Evolutionary conservation across 352 stramenopile genomes (phyloP), one percentile per base, ranked within the genome.

Genomic region (Globisporangium camurandrum): DNA sequence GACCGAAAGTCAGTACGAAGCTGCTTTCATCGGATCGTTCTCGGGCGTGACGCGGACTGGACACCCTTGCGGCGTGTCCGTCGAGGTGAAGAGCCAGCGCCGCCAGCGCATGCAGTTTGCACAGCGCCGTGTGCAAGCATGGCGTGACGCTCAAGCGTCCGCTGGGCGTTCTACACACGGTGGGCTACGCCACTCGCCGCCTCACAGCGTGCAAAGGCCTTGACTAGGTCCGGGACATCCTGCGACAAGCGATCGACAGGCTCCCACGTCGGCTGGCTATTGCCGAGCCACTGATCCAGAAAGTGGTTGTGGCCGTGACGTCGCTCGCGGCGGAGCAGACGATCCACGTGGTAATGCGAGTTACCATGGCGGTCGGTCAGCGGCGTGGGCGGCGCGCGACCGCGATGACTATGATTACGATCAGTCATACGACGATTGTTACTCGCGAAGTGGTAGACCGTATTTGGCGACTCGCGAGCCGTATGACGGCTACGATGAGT

Each of bases 101-200:
- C 56, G 6, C 46, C 56, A 10, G 56, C 49, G 19, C 60, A 52
- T 17, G 51, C 52, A 26, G 39, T 38, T 38, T 14, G 33, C 5
- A 5, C 10, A 19, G 3, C 10, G 12, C 10, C 33, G 33, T 38
- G 33, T 38, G 11, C 33, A 17, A 38, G 33, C 11, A 9, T 17
- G 5, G 33, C 33, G 33, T 5, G 12, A 38, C 10, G 12, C n/a
- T n/a, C n/a, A n/a, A n/a, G n/a, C n/a, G n/a, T n/a, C n/a, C n/a
- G n/a, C n/a, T n/a, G n/a, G n/a, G n/a, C n/a, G n/a, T n/a, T n/a
- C n/a, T n/a, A n/a, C n/a, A n/a, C n/a, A n/a, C n/a, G n/a, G n/a
- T n/a, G n/a, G n/a, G n/a, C n/a, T n/a, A n/a, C n/a, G n/a, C 28
- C 28, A 11, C 28, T 34, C 28, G 6, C 28, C 28, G 28, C 28